Evolutionary conservation across 116 monocot species (phyloP), one percentile per base, ranked within the genome.

Genomic region (Dioscorea cayenensis): DNA sequence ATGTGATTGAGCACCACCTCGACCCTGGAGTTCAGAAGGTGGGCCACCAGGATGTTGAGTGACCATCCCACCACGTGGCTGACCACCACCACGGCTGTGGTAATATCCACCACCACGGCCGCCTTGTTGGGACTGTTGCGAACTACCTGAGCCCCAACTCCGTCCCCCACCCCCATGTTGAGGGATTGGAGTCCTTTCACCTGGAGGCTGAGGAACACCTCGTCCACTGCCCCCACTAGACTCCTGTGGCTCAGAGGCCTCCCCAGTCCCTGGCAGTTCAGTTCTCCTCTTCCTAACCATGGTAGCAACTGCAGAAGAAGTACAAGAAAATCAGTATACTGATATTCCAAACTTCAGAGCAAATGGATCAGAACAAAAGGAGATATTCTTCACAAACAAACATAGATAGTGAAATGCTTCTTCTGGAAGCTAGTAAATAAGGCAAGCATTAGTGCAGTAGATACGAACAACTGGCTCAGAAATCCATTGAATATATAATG

Each of bases 231-330:
- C 58, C 21, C 81, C 75, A 67, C 77, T 64, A 22, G 66, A 9
- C 50, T 85, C 83, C 20, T 76, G 79, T 28, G 81, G 69, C 60
- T 71, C 79, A 7, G 84, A 82, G 16, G 77, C 71, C 55, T 89
- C 81, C 17, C 74, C 69, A 49, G 78, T 2, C 4, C 84, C 84
- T 60, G 87, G 50, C 70, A 70, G 66, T 7, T 79, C 92, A 69
- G 76, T 90, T 67, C 81, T 90, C 62, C 69, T 88, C 71, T 89
- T 92, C 73, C 84, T 90, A 80, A 84, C 93, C 96, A 93, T 97
- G 60, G 27, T 19, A 25, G 28, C 66, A 71, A 55, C 66, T 77
- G 71, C 66, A 77, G 18, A 51, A 51, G 6, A 70, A 73, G 18
- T 28, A 70, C 16, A 48, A 18, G 28, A 14, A 18, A 48, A 32